phyloP scores from a whole-genome alignment of 768 basidiomycete genomes.

The Russula vinacea region DNA sequence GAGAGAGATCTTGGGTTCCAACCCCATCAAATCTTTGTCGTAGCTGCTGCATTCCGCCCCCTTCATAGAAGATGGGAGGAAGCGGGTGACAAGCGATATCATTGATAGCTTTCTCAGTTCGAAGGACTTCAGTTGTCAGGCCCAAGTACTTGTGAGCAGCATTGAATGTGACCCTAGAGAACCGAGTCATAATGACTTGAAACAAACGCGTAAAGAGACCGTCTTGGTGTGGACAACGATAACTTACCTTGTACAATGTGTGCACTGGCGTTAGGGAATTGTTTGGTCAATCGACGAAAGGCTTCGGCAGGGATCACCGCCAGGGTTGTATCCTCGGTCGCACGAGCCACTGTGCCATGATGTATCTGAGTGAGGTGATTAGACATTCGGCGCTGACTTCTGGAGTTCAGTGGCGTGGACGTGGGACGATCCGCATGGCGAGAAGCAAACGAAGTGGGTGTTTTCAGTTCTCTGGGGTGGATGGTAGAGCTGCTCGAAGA shows the following conservation, averaged over 20 bases:
- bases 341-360: conserved; percentile 84
- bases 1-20: conserved; percentile 33
- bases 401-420: conserved; percentile 18
- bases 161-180: conserved; percentile 95
- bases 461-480: conserved; percentile 43
- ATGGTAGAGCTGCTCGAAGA: conserved; percentile 72
- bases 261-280: conserved; percentile 95
- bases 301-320: conserved; percentile 99
- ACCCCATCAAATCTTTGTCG: conserved; percentile 83
- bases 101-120: conserved; percentile 96
- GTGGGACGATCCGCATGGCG: conserved; percentile 22
- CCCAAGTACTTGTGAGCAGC: conserved; percentile 97
- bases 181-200: conserved; percentile 85
- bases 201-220: conserved; percentile 17
- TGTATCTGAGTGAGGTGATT: conserved; percentile 40
- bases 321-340: conserved; percentile 89
- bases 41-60: conserved; percentile 84
- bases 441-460: conserved; percentile 32
- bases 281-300: conserved; percentile 89
- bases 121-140: conserved; percentile 88
- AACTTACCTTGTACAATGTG: conserved; percentile 86
- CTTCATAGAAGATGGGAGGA: conserved; percentile 86
- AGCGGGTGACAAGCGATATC: conserved; percentile 95
- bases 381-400: conserved; percentile 12
- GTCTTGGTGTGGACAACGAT: background rate